phyloP scores from a whole-genome alignment of 805 yeast species.

The Saccharomycopsis lassenensis region DNA sequence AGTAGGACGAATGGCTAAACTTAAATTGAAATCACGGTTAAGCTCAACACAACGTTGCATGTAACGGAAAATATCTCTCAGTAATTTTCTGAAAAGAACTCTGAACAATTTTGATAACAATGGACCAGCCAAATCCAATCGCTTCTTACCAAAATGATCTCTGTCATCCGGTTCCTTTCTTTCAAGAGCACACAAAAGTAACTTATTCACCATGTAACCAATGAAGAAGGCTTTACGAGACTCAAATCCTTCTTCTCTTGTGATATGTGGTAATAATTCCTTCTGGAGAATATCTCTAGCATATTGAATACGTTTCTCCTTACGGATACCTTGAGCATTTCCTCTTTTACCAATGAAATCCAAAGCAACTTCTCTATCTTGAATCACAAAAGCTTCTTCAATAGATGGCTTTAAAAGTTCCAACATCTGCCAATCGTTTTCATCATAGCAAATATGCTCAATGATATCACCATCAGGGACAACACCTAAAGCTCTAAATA shows the following conservation, averaged over 20 bases:
- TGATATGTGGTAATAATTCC: constrained; percentile 93
- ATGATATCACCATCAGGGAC: constrained; percentile 98
- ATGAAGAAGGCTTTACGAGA: constrained; percentile 93
- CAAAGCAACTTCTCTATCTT: constrained; percentile 94
- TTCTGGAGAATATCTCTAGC: constrained; percentile 95
- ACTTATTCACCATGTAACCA: constrained; percentile 95
- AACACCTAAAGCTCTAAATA: constrained; percentile 94
- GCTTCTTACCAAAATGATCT: constrained; percentile 98
- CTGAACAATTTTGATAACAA: constrained; percentile 91
- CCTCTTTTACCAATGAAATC: constrained; percentile 99
- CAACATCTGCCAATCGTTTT: constrained; percentile 98
- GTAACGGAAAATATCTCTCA: constrained; percentile 93
- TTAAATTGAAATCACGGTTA: constrained; percentile 91
- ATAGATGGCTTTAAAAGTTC: constrained; percentile 99
- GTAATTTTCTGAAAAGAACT: constrained; percentile 82
- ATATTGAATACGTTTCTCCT: constrained; percentile 96
- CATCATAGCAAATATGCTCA: constrained; percentile 96
- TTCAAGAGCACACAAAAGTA: constrained; percentile 89
- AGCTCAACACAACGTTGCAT: constrained; percentile 99
- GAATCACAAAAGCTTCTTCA: constrained; percentile 97
- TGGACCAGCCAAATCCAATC: constrained; percentile 98
- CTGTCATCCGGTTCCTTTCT: constrained; percentile 98
- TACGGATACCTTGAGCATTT: constrained; percentile 88
- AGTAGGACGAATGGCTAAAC: constrained; percentile 92
- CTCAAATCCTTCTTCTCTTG: constrained; percentile 95